Evolutionary conservation across 768 basidiomycete genomes (phyloP).

Genomic region (Guyanaporus albipodus): DNA sequence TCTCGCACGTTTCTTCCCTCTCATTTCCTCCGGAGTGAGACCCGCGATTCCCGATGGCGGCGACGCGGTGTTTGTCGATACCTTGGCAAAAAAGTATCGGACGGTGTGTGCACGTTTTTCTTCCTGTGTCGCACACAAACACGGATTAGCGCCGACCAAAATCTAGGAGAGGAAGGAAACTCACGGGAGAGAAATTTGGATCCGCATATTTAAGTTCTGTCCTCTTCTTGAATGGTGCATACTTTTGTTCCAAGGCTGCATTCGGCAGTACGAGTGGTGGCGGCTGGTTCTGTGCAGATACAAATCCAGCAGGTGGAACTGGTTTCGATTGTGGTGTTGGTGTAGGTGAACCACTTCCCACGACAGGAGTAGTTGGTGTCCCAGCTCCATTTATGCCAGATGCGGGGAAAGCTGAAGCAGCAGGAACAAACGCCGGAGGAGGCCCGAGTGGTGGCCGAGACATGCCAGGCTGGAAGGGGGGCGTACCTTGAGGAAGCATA

Average conservation of each 20-base stretch:
- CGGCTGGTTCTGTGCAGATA: constrained; percentile 22
- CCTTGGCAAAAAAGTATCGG: constrained; percentile 56
- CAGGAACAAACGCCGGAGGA: constrained; percentile 36
- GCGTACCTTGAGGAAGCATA: constrained; percentile 35
- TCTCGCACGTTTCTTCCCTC: constrained; percentile 80
- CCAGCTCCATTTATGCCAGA: constrained; percentile 21
- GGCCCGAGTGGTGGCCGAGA: constrained; percentile 31
- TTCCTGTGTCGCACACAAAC: constrained; percentile 45
- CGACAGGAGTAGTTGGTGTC: constrained; percentile 11
- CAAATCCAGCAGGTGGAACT: constrained; percentile 19
- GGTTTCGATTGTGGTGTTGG: constrained; percentile 3
- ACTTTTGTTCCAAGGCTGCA: constrained; percentile 55
- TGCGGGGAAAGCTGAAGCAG: constrained; percentile 30
- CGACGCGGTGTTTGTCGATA: constrained; percentile 28
- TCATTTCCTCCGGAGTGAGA: constrained; percentile 48
- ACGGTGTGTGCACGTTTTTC: constrained; percentile 66
- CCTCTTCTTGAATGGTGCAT: constrained; percentile 71
- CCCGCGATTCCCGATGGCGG: constrained; percentile 27
- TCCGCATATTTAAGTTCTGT: constrained; percentile 72
- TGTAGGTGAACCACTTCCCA: constrained; percentile 28
- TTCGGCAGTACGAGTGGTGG: constrained; percentile 48
- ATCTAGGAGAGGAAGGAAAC: constrained; percentile 21
- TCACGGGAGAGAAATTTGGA: constrained; percentile 74
- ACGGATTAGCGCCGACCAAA: neutral
- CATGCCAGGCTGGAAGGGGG: constrained; percentile 37